These are phyloP conservation scores for Tolypocladium pustulatum DNA, from an alignment of 2,329 filamentous ascomycete species.

Conservation along the genomic window DNA sequence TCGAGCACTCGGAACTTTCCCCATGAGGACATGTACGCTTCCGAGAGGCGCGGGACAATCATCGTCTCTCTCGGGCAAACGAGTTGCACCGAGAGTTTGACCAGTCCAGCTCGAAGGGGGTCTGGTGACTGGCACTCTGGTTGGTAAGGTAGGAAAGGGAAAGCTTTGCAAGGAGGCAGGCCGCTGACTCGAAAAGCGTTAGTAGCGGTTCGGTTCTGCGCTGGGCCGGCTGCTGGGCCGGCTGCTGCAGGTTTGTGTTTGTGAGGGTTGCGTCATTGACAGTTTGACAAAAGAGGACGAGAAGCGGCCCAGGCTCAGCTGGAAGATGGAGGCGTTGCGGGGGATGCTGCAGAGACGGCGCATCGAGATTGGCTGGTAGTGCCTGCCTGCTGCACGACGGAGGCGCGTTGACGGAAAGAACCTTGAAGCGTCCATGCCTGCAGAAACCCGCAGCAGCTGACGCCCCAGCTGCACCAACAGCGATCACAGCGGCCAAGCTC, in stretches of 20 bases:
- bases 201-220: background rate
- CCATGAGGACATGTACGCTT: too few relatives aligned
- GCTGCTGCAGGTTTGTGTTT: too few relatives aligned
- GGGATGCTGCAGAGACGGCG: background rate
- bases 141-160: background rate
- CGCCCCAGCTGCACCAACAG: background rate
- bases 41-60: background rate
- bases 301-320: background rate
- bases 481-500: background rate
- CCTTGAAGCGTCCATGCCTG: too few relatives aligned
- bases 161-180: background rate
- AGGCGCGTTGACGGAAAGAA: background rate
- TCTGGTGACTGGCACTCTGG: background rate
- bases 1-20: too few relatives aligned
- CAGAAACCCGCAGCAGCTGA: background rate
- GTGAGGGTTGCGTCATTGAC: background rate
- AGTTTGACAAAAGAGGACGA: background rate
- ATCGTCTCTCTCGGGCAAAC: background rate
- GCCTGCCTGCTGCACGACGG: background rate
- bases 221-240: background rate
- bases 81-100: background rate
- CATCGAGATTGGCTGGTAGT: background rate
- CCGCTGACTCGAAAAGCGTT: background rate
- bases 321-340: background rate
- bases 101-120: background rate